Conservation (phyloP, 495 filamentous ascomycete genomes). For the Aspergillus baeticus region DNA sequence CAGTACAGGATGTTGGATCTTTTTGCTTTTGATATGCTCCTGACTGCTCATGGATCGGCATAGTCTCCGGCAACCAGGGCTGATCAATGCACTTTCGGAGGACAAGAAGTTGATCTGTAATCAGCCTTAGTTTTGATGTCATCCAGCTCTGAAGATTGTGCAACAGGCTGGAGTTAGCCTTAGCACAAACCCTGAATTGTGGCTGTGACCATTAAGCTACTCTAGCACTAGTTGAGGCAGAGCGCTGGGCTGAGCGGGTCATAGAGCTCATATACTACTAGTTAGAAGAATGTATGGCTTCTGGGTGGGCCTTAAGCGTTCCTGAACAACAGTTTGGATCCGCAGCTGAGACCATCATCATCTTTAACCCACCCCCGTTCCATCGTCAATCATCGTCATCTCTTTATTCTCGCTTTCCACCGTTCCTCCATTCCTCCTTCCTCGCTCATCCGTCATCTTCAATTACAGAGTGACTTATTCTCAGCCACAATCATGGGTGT, state of each 20-base stretch:
- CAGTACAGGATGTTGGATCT: too few species aligned
- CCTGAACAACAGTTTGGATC: background rate
- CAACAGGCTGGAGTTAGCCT: background rate
- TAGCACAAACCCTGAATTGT: too few species aligned
- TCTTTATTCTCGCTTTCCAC: background rate
- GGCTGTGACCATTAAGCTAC: background rate
- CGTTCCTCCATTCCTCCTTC: background rate
- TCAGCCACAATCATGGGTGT: conserved; percentile 7
- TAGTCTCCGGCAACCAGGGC: background rate
- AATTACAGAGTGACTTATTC: background rate
- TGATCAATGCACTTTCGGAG: background rate
- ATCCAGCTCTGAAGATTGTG: background rate
- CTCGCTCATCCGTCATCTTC: background rate
- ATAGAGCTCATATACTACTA: too few species aligned
- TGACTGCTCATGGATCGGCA: background rate
- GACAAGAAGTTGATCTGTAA: background rate
- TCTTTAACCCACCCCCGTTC: background rate
- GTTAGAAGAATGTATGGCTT: too few species aligned
- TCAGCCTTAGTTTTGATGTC: conserved; percentile 1
- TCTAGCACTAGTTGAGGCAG: background rate
- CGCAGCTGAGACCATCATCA: conserved; percentile 1
- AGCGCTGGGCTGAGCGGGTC: too few species aligned
- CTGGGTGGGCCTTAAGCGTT: background rate
- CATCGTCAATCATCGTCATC: background rate
- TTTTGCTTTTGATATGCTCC: background rate